A percentile compares a stretch with the other conserved stretches of the same genome.
phyloP scores from a whole-genome alignment of 257 asterid genomes.

The Nicotiana undulata region DNA sequence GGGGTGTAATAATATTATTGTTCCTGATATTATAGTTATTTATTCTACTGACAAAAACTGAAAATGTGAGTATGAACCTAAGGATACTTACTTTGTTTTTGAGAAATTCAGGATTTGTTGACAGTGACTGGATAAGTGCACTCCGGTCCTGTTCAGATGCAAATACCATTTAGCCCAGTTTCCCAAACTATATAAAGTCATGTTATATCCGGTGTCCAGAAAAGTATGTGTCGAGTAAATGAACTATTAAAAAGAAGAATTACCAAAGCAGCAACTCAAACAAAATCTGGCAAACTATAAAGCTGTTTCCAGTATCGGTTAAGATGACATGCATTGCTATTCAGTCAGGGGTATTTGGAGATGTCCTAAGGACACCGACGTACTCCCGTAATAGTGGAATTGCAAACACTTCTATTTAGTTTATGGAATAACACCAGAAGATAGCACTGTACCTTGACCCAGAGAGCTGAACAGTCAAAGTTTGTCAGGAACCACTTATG shows the following conservation, averaged over 20 bases:
- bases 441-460: conserved; percentile 74
- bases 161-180: neutral
- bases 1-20: neutral
- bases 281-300: neutral
- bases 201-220: neutral
- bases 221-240: neutral
- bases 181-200: neutral
- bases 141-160: conserved; percentile 59
- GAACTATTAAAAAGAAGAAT: neutral
- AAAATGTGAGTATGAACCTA: neutral
- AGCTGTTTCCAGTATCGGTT: neutral
- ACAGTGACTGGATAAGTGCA: conserved; percentile 74
- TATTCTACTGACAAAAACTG: neutral
- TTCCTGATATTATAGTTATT: neutral
- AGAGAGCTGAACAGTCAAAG: conserved; percentile 90
- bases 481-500: conserved; percentile 96
- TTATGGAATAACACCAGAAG: neutral
- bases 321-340: neutral
- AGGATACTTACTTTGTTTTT: conserved; percentile 54
- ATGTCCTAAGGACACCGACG: neutral
- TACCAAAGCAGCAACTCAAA: neutral
- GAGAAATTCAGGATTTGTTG: conserved; percentile 92
- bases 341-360: neutral
- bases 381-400: neutral
- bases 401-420: neutral